Percentiles rank a stretch among this genome's conserved stretches.
phyloP scores from a whole-genome alignment of 495 filamentous ascomycete genomes.

The Aspergillus mulundensis region DNA sequence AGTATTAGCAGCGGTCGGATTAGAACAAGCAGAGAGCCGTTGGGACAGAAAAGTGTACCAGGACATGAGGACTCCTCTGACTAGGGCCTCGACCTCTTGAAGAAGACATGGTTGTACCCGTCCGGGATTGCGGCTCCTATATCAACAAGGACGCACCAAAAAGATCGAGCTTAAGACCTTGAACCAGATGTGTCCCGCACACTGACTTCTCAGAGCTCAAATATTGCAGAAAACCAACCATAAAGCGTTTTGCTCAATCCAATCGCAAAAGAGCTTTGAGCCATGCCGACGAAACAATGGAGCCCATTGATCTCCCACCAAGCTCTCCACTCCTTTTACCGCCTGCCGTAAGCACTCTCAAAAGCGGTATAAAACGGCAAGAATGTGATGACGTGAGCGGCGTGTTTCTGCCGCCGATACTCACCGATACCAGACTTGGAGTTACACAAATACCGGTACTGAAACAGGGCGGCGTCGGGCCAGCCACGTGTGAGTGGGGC shows the following conservation, averaged over 20 bases:
- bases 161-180: neutral
- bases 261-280: neutral
- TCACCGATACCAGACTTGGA: neutral
- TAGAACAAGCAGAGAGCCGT: too few relatives aligned
- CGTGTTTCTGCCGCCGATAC: constrained; percentile 2
- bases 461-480: constrained; percentile 1
- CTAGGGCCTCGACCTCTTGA: constrained; percentile 35
- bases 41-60: constrained; percentile 36
- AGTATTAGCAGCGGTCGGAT: constrained; percentile 3
- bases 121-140: neutral
- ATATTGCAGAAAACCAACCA: neutral
- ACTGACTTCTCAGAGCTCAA: neutral
- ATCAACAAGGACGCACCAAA: neutral
- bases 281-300: neutral
- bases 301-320: neutral
- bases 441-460: neutral
- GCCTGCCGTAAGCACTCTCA: neutral
- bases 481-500: constrained; percentile 15
- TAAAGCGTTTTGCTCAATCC: neutral
- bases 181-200: neutral
- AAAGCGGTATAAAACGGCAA: constrained; percentile 6
- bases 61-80: constrained; percentile 53
- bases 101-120: constrained; percentile 27
- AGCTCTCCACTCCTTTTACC: neutral
- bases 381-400: constrained; percentile 1